Conservation (phyloP, 257 asterid species). For the Solanum verrucosum region DNA sequence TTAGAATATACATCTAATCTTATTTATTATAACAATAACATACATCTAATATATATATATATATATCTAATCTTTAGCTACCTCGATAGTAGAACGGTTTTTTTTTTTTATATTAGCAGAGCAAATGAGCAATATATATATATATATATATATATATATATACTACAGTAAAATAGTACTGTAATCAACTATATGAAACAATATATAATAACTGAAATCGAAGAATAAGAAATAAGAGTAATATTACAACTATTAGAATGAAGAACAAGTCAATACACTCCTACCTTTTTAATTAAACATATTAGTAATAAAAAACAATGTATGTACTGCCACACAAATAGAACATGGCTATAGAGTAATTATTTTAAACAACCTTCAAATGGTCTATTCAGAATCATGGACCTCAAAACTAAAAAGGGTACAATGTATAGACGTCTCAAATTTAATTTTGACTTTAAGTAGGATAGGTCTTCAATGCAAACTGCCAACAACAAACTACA, state of each 20-base stretch:
- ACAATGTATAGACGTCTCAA: not conserved
- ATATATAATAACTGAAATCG: not conserved
- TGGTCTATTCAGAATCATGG: not conserved
- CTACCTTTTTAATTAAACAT: not conserved
- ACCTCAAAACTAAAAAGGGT: not conserved
- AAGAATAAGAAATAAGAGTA: too few relatives aligned
- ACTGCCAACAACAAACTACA: not conserved
- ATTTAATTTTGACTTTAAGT: not conserved
- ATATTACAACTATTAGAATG: not conserved
- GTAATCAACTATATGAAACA: not conserved
- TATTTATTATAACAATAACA: too few relatives aligned
- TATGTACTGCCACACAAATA: not conserved
- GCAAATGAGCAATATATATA: too few relatives aligned
- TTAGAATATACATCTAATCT: too few relatives aligned
- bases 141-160: too few relatives aligned
- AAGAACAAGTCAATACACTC: not conserved
- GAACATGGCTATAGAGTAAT: not conserved
- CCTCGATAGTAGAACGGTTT: too few relatives aligned
- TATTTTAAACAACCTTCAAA: not conserved
- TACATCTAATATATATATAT: too few relatives aligned
- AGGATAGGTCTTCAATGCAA: not conserved
- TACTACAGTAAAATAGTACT: too few relatives aligned
- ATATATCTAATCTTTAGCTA: too few relatives aligned
- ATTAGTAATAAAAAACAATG: not conserved
- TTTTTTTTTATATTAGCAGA: too few relatives aligned